phyloP scores from a whole-genome alignment of 352 stramenopile species.

The Elongisporangium undulatum region DNA sequence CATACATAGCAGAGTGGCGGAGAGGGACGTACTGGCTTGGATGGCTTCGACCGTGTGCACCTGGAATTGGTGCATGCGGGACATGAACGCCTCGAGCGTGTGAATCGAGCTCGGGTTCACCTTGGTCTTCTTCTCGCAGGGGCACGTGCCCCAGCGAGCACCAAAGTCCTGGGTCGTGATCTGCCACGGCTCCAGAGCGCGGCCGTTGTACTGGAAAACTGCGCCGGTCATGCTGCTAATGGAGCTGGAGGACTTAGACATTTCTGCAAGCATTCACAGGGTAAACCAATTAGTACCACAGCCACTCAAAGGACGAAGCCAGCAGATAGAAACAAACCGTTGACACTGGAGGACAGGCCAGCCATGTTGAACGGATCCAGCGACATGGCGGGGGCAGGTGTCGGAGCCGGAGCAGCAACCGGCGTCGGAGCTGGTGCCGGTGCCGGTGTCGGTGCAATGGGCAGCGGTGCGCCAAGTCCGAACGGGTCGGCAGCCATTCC shows the following conservation, averaged over 20 bases:
- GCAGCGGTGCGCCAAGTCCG: slow-evolving; percentile 38
- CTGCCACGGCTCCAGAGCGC: slow-evolving; percentile 71
- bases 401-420: slow-evolving; percentile 18
- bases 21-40: slow-evolving; percentile 59
- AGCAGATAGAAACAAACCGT: slow-evolving; percentile 30
- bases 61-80: slow-evolving; percentile 70
- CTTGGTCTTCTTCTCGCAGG: slow-evolving; percentile 82
- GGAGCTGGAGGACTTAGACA: slow-evolving; percentile 32
- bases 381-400: slow-evolving; percentile 17
- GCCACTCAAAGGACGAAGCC: not conserved
- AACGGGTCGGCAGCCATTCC: slow-evolving; percentile 50
- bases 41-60: slow-evolving; percentile 86
- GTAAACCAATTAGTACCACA: slow-evolving; percentile 4
- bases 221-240: slow-evolving; percentile 16
- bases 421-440: slow-evolving; percentile 20
- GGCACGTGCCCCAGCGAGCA: slow-evolving; percentile 72
- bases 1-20: not conserved
- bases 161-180: slow-evolving; percentile 89
- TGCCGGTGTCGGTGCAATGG: not conserved
- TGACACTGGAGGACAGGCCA: slow-evolving; percentile 59
- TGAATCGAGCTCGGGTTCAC: slow-evolving; percentile 77
- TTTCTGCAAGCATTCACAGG: slow-evolving; percentile 21
- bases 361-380: slow-evolving; percentile 78
- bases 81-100: slow-evolving; percentile 80
- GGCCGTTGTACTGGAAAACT: slow-evolving; percentile 80